phyloP scores from a whole-genome alignment of 345 rosid species.

The Eucalyptus erythrocorys region DNA sequence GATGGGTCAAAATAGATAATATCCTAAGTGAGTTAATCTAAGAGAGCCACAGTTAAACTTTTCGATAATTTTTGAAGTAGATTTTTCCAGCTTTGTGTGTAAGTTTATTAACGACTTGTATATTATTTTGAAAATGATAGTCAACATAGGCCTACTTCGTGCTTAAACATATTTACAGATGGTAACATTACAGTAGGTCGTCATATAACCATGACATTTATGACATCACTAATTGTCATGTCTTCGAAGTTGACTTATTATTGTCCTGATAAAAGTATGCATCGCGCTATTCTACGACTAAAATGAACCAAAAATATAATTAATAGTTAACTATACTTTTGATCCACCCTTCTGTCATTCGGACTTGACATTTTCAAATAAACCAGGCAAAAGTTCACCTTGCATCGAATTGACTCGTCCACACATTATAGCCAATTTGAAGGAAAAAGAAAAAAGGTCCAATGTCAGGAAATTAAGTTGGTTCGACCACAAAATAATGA shows the following conservation, averaged over 20 bases:
- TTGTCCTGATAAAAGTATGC: not conserved
- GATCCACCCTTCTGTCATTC: not conserved
- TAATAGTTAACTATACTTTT: not conserved
- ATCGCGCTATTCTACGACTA: not conserved
- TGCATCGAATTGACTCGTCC: not conserved
- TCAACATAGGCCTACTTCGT: not conserved
- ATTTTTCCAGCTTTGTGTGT: not conserved
- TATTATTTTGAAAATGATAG: not conserved
- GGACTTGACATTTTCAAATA: not conserved
- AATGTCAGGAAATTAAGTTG: not conserved
- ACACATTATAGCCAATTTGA: not conserved
- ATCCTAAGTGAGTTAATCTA: not conserved
- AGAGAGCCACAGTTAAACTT: not conserved
- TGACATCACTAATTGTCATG: not conserved
- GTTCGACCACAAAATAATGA: not conserved
- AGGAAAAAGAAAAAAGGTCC: not conserved
- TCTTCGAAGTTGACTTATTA: not conserved
- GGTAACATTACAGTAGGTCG: not conserved
- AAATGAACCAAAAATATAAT: not conserved
- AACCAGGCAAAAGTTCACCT: not conserved
- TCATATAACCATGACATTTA: not conserved
- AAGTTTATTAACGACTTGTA: not conserved
- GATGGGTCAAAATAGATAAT: not conserved
- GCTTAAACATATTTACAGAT: not conserved
- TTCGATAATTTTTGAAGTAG: not conserved